Evolutionary conservation across 305 asterid species (phyloP), one percentile per base, ranked within the genome.

Genomic region (Fraxinus albicans): DNA sequence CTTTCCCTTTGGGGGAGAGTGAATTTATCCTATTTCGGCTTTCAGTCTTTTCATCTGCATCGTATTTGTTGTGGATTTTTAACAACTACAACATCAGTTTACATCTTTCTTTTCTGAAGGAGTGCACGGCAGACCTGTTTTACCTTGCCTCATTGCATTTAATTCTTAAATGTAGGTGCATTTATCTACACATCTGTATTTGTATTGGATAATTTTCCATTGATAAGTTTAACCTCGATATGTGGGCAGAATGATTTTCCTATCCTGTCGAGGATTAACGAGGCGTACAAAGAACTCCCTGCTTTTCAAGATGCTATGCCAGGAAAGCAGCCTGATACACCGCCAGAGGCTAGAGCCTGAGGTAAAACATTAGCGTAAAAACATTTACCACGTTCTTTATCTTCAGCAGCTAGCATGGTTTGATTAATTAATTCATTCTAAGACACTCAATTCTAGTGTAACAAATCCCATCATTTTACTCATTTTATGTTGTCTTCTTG

Each of bases 261-360:
- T 63, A 58, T 81, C 27, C 89, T 93, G 69, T 81, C 83, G 4
- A 90, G 88, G 92, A 72, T 90, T 12, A 79, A 79, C 8, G 90
- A 91, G 81, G 88, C 97, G 33, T 93, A 93, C 87, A 86, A 83
- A 33, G 90, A 86, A 83, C 89, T 88, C 76, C 87, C 91, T 40
- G 94, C 94, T 78, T 93, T 93, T 77, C 83, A 73, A 67, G 89
- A 85, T 79, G 96, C 95, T 38, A 81, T 89, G 92, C 97, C 97
- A 12, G 95, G 83, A 86, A 94, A 86, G 75, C 98, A 94, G 88
- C 94, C 94, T 47, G 98, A 92, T 85, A 34, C 98, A 23, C 95
- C 95, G 8, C 85, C 91, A n/a, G 91, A 90, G 79, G 86, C 85
- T 17, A 88, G 88, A 84, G 74, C 78, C 79, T 91, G 87, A 92